Base-by-base conservation (phyloP, 352 stramenopile genomes). In the Phytophthora gonapodyides region DNA sequence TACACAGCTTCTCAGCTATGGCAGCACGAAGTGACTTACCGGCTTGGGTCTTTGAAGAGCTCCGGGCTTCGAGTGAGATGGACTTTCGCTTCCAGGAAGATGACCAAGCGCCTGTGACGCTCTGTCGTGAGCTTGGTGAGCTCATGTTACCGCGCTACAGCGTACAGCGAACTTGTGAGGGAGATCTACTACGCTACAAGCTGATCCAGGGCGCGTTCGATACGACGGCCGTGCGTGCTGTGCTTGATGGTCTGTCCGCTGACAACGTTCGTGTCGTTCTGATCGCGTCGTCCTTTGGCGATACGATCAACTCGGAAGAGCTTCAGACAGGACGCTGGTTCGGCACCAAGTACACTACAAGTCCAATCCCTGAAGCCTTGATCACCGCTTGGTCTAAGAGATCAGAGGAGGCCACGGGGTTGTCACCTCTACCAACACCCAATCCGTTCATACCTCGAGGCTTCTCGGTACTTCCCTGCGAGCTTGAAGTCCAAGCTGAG, bases 361-460 rank as follows among this genome's bases (percentile, higher is more conserved):
- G 59, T 36, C 10, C 57, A 34, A 88, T 95, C 41, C 24, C 67
- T 7, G n/a, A 51, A 27, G 12, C 16, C 11, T 17, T 54, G 16
- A 35, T 67, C 47, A 10, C n/a, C 42, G 35, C 52, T 34, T 73
- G 65, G 65, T 61, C 15, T 15, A 71, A 69, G 33, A 61, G 43
- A 33, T 62, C 50, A 3, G 47, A 37, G 3, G 12, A 45, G 11
- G 57, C 33, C 1, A 24, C 33, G 3, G 35, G 36, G 7, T 7
- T 45, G 3, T 67, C 53, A 2, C 47, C 40, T 24, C 21, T 72
- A 7, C 65, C 69, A 21, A 45, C 33, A n/a, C 65, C 61, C 38
- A 96, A 96, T 54, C 76, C 71, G 12, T 94, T 94, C 66, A 82
- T 96, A 66, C 75, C 87, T 12, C 69, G 71, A 27, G 46, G 79